Conservation (phyloP, 805 yeast species). For the Teunomyces kruisii region DNA sequence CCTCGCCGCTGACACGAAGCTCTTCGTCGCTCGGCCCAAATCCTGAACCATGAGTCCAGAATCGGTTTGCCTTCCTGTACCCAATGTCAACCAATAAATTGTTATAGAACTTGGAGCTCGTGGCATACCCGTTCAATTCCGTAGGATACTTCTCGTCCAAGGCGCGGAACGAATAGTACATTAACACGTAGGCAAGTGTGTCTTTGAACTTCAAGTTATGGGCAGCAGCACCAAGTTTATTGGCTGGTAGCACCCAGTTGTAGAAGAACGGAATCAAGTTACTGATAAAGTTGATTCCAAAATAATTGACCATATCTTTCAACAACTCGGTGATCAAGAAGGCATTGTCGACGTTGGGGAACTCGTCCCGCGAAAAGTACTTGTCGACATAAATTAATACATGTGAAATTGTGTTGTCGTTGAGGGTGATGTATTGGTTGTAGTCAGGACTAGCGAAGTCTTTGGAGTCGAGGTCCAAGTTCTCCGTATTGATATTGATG, state of each 20-base stretch:
- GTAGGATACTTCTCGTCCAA: slow-evolving; percentile 30
- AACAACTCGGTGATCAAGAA: slow-evolving; percentile 21
- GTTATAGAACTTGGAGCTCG: slow-evolving; percentile 17
- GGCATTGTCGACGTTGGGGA: slow-evolving; percentile 23
- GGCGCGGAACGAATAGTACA: slow-evolving; percentile 23
- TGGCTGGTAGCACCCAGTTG: slow-evolving; percentile 37
- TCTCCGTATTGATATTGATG: slow-evolving; percentile 9
- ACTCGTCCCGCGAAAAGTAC: slow-evolving; percentile 24
- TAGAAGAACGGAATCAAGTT: slow-evolving; percentile 47
- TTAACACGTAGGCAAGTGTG: slow-evolving; percentile 31
- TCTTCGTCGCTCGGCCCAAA: slow-evolving; percentile 11
- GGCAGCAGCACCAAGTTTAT: slow-evolving; percentile 6
- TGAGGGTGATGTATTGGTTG: slow-evolving; percentile 40
- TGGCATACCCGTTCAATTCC: slow-evolving; percentile 20
- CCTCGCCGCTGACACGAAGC: not conserved
- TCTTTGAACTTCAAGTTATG: slow-evolving; percentile 22
- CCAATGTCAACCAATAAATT: slow-evolving; percentile 23
- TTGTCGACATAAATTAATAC: slow-evolving; percentile 37
- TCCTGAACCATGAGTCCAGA: slow-evolving; percentile 30
- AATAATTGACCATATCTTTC: slow-evolving; percentile 22
- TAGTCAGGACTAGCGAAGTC: slow-evolving; percentile 37
- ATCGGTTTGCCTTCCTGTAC: slow-evolving; percentile 20
- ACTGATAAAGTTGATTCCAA: slow-evolving; percentile 48
- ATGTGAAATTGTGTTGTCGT: slow-evolving; percentile 42
- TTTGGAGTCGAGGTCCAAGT: slow-evolving; percentile 12